Conservation (phyloP, 208 protist species). For the Acanthamoeba sp. region DNA sequence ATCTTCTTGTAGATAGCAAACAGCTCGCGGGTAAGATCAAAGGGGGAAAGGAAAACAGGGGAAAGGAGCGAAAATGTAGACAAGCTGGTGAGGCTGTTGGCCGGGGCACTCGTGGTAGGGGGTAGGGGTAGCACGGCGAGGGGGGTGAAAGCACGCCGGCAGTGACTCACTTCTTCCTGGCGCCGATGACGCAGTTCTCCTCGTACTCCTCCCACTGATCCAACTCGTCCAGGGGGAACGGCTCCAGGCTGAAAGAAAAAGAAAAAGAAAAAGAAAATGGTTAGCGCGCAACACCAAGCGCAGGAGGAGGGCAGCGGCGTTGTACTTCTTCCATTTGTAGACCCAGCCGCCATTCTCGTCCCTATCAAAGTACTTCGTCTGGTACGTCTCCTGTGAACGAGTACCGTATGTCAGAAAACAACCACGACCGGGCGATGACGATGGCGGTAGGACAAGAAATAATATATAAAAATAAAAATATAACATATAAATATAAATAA, state of each 20-base stretch:
- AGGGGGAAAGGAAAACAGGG: neutral
- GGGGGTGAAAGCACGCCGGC: no score
- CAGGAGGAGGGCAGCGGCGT: neutral
- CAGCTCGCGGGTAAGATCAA: neutral
- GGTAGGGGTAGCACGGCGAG: no score
- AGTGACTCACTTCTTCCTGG: constrained; percentile 40
- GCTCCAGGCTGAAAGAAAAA: constrained; percentile 8
- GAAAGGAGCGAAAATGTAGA: neutral
- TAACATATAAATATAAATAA: neutral
- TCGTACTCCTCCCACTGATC: constrained; percentile 60
- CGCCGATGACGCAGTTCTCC: constrained; percentile 21
- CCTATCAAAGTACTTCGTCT: constrained; percentile 3
- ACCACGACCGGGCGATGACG: no score
- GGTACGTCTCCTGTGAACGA: neutral
- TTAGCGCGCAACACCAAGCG: no score
- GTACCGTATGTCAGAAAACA: neutral
- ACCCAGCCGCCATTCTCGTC: constrained; percentile 65
- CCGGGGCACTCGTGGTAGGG: no score
- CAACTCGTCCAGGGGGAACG: constrained; percentile 50
- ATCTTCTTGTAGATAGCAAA: neutral
- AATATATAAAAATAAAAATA: neutral
- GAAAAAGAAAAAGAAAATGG: neutral
- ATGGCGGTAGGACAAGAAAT: no score
- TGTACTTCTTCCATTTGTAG: constrained; percentile 53
- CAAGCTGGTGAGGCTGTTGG: neutral